Base-by-base conservation (phyloP, 2,329 filamentous ascomycete species). In the Diaporthe sp. region DNA sequence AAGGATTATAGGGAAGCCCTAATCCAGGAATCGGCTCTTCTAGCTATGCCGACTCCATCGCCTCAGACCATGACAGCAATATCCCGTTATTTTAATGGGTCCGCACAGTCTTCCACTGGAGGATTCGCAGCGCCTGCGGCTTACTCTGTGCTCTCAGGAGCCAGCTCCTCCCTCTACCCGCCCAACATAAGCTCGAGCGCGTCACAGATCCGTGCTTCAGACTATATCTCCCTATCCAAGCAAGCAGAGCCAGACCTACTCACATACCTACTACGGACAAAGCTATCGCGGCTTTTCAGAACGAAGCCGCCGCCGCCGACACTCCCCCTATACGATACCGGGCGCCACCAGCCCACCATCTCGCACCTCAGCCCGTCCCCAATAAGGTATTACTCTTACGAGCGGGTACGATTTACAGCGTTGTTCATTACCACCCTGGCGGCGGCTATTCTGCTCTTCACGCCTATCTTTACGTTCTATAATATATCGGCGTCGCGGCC, bases 391-490 rank as follows among this genome's bases (percentile, higher is more conserved):
- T 71, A 59, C 22, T 44, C 53, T 1, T 42, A 59, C 28, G 37
- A 55, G 51, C 51, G 68, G 2, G 51, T 59, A 19, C 25, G 46
- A 19, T 22, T 59, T 25, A 34, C 53, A 6, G 68, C 68, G 4
- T 44, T 51, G 2, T 44, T 37, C 10, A 59, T 71, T 37, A 59
- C 68, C 15, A 71, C 68, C 2, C 17, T 71, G 7, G 31, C 73
- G 12, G 67, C 68, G 6, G 68, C 73, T 19, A 2, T 46, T 1
- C 61, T 76, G 0, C 42, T 75, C 10, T 69, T 75, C 17, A 4
- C 57, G 15, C 75, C 75, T 0, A 75, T 76, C 6, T 76, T 62
- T 22, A 37, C 39, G 7, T 49, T 75, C 13, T 74, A 76, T 25
- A 65, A 72, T 51, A 62, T 53, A 2, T 22, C 71, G 10, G n/a